These are phyloP conservation scores for Botrytis byssoidea DNA, from an alignment of 2,329 filamentous ascomycete genomes.

Conservation along the genomic window DNA sequence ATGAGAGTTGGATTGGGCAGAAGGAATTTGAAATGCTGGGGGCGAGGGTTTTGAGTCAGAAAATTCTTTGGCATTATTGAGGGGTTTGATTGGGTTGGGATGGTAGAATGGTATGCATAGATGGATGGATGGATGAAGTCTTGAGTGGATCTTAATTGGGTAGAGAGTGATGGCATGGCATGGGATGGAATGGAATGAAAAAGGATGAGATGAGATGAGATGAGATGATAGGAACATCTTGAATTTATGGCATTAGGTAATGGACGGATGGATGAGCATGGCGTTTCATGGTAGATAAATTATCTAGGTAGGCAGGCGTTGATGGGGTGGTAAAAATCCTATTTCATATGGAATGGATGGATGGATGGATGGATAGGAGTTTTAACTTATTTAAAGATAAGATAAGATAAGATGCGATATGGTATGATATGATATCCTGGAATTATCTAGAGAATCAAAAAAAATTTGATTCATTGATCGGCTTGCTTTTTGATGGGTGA, in stretches of 20 bases:
- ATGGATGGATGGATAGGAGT: not conserved
- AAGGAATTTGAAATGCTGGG: conserved; percentile 88
- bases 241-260: conserved; percentile 5
- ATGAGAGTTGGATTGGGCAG: conserved; percentile 91
- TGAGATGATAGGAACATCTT: not conserved
- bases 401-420: not conserved
- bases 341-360: not conserved
- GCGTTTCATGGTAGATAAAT: not conserved
- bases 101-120: not conserved
- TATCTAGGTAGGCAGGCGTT: conserved; percentile 7
- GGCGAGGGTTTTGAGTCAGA: conserved; percentile 78
- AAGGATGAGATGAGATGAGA: not conserved
- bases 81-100: not conserved
- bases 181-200: not conserved
- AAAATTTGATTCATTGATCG: not conserved
- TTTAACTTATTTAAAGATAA: not conserved
- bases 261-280: not conserved
- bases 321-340: not conserved
- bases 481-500: not conserved
- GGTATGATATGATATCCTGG: not conserved
- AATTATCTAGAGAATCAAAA: not conserved
- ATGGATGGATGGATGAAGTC: not conserved
- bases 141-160: not conserved
- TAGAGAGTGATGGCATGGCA: not conserved
- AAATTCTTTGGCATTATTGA: conserved; percentile 49